phyloP scores from a whole-genome alignment of 2,329 filamentous ascomycete species.

The Colletotrichum ledebouriae region DNA sequence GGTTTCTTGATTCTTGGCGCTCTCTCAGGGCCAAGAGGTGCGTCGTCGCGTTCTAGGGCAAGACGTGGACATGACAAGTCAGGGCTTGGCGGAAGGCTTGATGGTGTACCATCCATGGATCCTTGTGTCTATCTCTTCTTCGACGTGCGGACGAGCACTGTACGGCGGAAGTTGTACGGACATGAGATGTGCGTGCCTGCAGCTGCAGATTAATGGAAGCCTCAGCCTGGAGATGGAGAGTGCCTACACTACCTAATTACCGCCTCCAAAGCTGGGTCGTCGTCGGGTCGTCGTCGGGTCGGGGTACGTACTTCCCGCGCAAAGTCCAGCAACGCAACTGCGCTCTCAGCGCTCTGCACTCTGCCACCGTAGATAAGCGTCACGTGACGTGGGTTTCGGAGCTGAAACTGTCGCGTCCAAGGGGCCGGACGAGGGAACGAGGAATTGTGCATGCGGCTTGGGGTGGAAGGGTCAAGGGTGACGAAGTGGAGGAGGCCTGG shows the following conservation, averaged over 20 bases:
- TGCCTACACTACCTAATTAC: no score
- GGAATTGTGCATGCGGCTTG: neutral
- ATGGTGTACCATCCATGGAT: neutral
- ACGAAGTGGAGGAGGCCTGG: slow-evolving; percentile 21
- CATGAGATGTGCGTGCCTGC: slow-evolving; percentile 20
- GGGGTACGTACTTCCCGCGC: no score
- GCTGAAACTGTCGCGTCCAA: slow-evolving; percentile 40
- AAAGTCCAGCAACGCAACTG: no score
- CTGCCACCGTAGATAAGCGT: slow-evolving; percentile 9
- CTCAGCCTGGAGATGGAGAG: no score
- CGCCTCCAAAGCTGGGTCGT: no score
- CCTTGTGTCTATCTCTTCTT: slow-evolving; percentile 17
- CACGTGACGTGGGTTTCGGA: slow-evolving; percentile 41
- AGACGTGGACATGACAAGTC: slow-evolving; percentile 40
- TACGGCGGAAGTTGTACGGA: slow-evolving; percentile 30
- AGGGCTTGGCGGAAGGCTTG: slow-evolving; percentile 37
- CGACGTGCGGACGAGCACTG: slow-evolving; percentile 25
- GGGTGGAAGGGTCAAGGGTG: slow-evolving; percentile 4
- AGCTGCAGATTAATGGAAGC: neutral
- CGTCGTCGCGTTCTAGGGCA: slow-evolving; percentile 25
- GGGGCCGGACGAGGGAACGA: slow-evolving; percentile 34
- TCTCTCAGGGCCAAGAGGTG: slow-evolving; percentile 17
- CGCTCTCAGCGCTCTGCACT: neutral
- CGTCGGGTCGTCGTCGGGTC: no score
- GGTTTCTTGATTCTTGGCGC: slow-evolving; percentile 18